These are phyloP conservation scores for Nicotiana obtusifolia DNA, from an alignment of 257 asterid species.

Conservation along the genomic window DNA sequence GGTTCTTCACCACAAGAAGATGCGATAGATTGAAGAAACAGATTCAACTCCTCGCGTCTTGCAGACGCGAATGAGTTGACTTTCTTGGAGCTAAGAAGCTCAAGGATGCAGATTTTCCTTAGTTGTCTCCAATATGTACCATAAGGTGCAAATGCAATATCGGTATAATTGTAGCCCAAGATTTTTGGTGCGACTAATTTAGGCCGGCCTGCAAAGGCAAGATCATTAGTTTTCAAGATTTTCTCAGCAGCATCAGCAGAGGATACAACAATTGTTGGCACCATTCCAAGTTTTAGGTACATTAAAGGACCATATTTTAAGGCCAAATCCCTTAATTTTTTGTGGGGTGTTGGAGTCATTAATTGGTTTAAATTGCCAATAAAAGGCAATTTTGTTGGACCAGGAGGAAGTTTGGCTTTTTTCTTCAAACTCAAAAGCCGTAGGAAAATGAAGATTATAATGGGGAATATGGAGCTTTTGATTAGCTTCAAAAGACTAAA, in stretches of 20 bases:
- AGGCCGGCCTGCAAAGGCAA: slow-evolving; percentile 17
- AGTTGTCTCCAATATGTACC: slow-evolving; percentile 27
- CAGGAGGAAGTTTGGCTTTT: slow-evolving; percentile 3
- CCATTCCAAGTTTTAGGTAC: slow-evolving; percentile 20
- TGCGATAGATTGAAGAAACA: background rate
- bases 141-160: slow-evolving; percentile 20
- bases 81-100: slow-evolving; percentile 14
- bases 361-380: slow-evolving; percentile 16
- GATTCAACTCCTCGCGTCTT: slow-evolving; percentile 15
- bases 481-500: background rate
- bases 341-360: slow-evolving; percentile 1
- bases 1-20: background rate
- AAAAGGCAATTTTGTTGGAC: slow-evolving; percentile 14
- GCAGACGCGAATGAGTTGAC: slow-evolving; percentile 5
- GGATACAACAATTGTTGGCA: slow-evolving; percentile 13
- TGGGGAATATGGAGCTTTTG: background rate
- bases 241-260: slow-evolving; percentile 12
- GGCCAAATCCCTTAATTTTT: slow-evolving; percentile 6
- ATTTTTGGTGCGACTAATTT: background rate
- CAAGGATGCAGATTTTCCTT: slow-evolving; percentile 14
- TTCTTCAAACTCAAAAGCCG: background rate
- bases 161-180: slow-evolving; percentile 11
- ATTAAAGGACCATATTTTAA: slow-evolving; percentile 19
- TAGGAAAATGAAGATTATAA: too few relatives aligned
- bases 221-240: slow-evolving; percentile 20